Evolutionary conservation across 495 filamentous ascomycete species (phyloP).

Genomic region (Penicillium lagena): DNA sequence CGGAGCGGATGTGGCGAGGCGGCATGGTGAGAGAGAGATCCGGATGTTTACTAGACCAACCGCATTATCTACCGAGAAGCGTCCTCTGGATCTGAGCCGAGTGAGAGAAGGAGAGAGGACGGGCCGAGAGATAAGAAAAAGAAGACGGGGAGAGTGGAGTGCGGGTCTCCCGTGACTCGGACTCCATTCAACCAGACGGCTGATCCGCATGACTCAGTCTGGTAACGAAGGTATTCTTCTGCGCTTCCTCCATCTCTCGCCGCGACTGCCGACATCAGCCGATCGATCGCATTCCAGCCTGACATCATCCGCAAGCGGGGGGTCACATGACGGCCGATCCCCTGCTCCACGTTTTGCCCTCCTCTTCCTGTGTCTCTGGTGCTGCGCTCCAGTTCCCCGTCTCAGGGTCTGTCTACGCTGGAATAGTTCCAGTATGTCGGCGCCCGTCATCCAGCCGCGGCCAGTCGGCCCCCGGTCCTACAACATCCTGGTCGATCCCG

Average conservation of each 20-base stretch:
- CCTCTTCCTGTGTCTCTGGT: too few relatives aligned
- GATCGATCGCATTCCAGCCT: not conserved
- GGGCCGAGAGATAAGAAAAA: conserved; percentile 1
- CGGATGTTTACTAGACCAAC: conserved; percentile 1
- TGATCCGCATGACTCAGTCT: too few relatives aligned
- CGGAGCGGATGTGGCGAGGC: conserved; percentile 15
- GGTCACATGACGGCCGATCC: conserved; percentile 4
- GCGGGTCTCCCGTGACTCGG: not conserved
- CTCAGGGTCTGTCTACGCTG: too few relatives aligned
- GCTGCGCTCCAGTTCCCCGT: too few relatives aligned
- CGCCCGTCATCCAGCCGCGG: not conserved
- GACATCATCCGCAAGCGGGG: conserved; percentile 3
- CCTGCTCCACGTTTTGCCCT: not conserved
- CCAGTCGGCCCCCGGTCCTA: conserved; percentile 12
- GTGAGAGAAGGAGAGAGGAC: not conserved
- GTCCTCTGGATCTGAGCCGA: not conserved
- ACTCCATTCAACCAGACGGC: too few relatives aligned
- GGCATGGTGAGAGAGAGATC: conserved; percentile 9
- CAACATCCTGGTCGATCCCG: conserved; percentile 34
- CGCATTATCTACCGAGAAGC: conserved; percentile 6
- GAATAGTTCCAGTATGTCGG: too few relatives aligned
- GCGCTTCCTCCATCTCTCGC: too few relatives aligned
- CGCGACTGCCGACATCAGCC: too few relatives aligned
- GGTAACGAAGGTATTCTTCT: too few relatives aligned
- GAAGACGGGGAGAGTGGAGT: not conserved